A percentile compares a stretch with the other conserved stretches of the same genome.
Conservation (phyloP, 768 basidiomycete genomes). For the Mycena sanguinolenta region DNA sequence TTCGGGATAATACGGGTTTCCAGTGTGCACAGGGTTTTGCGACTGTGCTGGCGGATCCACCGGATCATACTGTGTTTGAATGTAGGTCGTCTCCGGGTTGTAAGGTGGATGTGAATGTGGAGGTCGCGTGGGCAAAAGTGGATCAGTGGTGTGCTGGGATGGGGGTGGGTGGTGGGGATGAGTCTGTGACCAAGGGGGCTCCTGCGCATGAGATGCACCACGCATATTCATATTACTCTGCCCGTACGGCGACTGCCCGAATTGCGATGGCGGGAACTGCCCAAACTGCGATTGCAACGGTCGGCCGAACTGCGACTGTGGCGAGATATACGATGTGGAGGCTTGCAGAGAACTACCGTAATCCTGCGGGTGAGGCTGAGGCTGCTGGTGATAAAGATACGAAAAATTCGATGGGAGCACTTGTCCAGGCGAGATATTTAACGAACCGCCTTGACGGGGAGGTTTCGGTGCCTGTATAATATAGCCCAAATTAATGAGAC, state of each 20-base stretch:
- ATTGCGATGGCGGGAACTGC: background rate
- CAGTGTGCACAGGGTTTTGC: background rate
- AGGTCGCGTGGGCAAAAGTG: constrained; percentile 7
- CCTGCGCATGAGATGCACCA: background rate
- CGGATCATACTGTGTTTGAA: constrained; percentile 30
- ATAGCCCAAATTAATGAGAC: constrained; percentile 25
- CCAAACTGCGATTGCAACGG: background rate
- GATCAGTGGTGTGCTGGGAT: background rate
- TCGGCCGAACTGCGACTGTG: background rate
- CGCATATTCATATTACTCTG: constrained; percentile 14
- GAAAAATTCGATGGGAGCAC: constrained; percentile 59
- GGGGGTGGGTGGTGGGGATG: constrained; percentile 12
- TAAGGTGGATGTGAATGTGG: background rate
- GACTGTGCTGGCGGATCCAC: background rate
- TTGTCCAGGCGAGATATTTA: constrained; percentile 69
- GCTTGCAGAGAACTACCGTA: constrained; percentile 33
- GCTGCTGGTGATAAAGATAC: constrained; percentile 33
- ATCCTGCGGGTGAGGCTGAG: constrained; percentile 27
- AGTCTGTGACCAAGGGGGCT: constrained; percentile 10
- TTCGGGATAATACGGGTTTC: constrained; percentile 10
- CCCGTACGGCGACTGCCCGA: background rate
- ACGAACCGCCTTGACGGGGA: constrained; percentile 50
- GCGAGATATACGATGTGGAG: constrained; percentile 30
- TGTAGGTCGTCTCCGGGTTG: background rate
- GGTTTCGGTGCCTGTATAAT: constrained; percentile 22